A percentile compares a stretch with the other conserved stretches of the same genome.
These are phyloP conservation scores for Geotrichum europaeum DNA, from an alignment of 1,139 yeast genomes.

Conservation along the genomic window DNA sequence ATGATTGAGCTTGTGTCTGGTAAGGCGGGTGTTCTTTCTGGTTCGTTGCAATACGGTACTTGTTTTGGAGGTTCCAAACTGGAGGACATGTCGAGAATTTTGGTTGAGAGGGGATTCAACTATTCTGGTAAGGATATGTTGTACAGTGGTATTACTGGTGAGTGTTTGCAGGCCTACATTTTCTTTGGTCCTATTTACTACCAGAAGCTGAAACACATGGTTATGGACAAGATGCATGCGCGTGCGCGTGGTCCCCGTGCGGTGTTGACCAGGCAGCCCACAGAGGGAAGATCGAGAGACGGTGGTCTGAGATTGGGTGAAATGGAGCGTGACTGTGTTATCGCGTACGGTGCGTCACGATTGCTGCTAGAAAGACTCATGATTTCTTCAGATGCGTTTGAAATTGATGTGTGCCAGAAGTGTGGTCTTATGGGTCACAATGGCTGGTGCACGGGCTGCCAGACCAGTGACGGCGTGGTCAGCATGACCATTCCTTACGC, in stretches of 20 bases:
- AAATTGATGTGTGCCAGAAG: constrained; percentile 86
- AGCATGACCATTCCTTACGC: constrained; percentile 98
- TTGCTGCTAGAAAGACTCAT: constrained; percentile 85
- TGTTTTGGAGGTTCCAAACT: constrained; percentile 96
- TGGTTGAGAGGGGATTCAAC: constrained; percentile 86
- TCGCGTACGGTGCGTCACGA: constrained; percentile 98
- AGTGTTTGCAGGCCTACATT: constrained; percentile 91
- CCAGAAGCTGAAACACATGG: constrained; percentile 98
- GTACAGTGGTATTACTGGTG: constrained; percentile 98
- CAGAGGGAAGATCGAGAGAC: constrained; percentile 98
- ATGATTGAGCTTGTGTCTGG: constrained; percentile 96
- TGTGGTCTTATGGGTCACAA: constrained; percentile 99
- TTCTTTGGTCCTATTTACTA: constrained; percentile 98
- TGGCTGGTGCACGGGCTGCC: constrained; percentile 96
- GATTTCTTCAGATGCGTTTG: constrained; percentile 97
- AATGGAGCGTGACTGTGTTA: constrained; percentile 99
- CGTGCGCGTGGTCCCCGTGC: constrained; percentile 99
- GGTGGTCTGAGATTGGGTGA: constrained; percentile 99
- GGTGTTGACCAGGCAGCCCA: constrained; percentile 95
- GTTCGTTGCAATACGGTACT: constrained; percentile 89
- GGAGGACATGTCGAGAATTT: constrained; percentile 90
- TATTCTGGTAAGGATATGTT: constrained; percentile 97
- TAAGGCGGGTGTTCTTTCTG: constrained; percentile 94
- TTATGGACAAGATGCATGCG: constrained; percentile 97
- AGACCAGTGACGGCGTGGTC: constrained; percentile 76